Conservation (phyloP, 345 rosid species). For the Murraya paniculata region DNA sequence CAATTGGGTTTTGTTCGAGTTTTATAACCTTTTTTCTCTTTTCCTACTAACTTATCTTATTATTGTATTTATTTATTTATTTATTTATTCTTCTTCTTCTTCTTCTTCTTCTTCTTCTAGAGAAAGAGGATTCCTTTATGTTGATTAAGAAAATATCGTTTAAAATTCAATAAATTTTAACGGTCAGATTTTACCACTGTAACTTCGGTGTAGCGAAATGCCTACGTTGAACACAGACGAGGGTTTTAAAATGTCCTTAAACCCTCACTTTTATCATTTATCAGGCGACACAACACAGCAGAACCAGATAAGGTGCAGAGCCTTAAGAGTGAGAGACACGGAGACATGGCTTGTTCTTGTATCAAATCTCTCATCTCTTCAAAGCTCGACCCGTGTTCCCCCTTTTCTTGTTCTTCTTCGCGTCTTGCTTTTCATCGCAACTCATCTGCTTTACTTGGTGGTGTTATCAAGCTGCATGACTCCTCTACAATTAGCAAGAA, state of each 20-base stretch:
- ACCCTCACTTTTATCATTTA: neutral
- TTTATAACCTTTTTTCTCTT: too few relatives aligned
- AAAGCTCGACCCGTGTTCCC: constrained; percentile 10
- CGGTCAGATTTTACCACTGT: neutral
- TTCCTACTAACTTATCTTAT: too few relatives aligned
- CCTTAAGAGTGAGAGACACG: neutral
- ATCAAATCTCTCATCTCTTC: constrained; percentile 29
- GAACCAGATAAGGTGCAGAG: constrained; percentile 20
- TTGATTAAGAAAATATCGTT: too few relatives aligned
- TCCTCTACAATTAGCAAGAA: constrained; percentile 19
- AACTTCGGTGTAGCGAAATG: neutral
- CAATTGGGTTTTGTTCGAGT: too few relatives aligned
- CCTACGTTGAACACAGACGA: neutral
- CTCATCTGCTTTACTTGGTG: constrained; percentile 9
- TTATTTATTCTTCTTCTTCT: too few relatives aligned
- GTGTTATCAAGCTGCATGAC: constrained; percentile 9
- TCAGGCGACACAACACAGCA: neutral
- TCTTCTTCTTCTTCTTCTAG: too few relatives aligned
- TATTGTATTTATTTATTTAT: too few relatives aligned
- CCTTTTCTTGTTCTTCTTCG: constrained; percentile 12
- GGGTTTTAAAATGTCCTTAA: neutral
- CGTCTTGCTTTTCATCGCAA: constrained; percentile 11
- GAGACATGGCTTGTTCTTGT: constrained; percentile 42
- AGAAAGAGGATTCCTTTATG: too few relatives aligned
- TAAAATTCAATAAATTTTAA: too few relatives aligned